Percentiles rank a stretch among this genome's conserved stretches.
Evolutionary conservation across 2,329 filamentous ascomycete species (phyloP).

Genomic region (Fulvia fulva): DNA sequence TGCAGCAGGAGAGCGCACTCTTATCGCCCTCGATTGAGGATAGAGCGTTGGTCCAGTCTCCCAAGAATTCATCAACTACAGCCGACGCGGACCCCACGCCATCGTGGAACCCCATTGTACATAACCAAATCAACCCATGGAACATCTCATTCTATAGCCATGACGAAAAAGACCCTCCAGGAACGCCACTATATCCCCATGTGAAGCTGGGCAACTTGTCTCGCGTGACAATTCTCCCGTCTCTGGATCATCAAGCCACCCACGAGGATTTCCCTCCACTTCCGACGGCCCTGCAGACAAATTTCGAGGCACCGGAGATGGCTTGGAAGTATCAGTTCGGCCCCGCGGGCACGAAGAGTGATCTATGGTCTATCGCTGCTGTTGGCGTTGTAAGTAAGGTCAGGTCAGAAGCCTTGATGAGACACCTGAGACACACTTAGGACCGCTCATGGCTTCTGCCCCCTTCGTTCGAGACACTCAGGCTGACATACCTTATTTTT

Average conservation of each 20-base stretch:
- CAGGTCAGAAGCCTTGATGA: no score
- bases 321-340: not conserved
- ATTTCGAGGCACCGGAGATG: slow-evolving; percentile 5
- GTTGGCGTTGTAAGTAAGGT: slow-evolving; percentile 11
- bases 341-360: slow-evolving; percentile 4
- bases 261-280: not conserved
- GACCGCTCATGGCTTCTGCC: no score
- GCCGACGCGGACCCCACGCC: not conserved
- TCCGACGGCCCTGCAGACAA: not conserved
- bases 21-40: not conserved
- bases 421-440: no score
- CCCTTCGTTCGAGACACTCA: no score
- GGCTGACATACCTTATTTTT: no score
- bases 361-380: slow-evolving; percentile 16
- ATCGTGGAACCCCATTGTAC: slow-evolving; percentile 21
- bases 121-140: slow-evolving; percentile 37
- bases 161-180: not conserved
- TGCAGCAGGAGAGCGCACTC: not conserved
- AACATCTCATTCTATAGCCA: slow-evolving; percentile 28
- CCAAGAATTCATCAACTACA: not conserved
- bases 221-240: slow-evolving; percentile 3
- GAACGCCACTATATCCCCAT: not conserved
- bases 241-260: not conserved
- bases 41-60: not conserved
- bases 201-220: slow-evolving; percentile 15